These are phyloP conservation scores for Chaetoscypha palmicola DNA, from an alignment of 2,329 filamentous ascomycete genomes.

Conservation along the genomic window DNA sequence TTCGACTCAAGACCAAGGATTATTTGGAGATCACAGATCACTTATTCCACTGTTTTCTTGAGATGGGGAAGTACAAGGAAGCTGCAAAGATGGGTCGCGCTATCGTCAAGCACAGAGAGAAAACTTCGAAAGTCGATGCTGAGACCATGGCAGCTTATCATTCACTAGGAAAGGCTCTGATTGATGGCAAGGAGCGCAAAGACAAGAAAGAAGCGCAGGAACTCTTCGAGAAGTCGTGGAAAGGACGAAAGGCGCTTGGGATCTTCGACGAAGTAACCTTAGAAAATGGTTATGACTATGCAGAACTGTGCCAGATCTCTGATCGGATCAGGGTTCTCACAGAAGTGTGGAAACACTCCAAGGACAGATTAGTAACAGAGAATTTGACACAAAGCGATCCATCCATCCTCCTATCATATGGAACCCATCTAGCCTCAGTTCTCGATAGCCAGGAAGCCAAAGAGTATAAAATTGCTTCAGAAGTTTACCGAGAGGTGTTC, in stretches of 20 bases:
- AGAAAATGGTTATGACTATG: not conserved
- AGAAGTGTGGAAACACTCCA: not conserved
- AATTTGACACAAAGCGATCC: not conserved
- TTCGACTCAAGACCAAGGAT: not conserved
- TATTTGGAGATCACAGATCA: not conserved
- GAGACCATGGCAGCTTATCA: not conserved
- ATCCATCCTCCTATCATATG: not conserved
- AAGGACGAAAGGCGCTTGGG: not conserved
- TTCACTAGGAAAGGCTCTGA: not conserved
- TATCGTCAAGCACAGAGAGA: not conserved
- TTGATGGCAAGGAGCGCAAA: not conserved
- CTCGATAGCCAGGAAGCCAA: too few relatives aligned
- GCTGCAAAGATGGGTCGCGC: not conserved
- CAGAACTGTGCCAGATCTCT: not conserved
- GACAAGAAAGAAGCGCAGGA: not conserved
- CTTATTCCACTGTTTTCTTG: not conserved
- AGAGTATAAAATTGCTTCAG: too few relatives aligned
- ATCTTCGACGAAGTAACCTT: not conserved
- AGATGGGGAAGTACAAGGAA: not conserved
- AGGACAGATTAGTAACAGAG: not conserved
- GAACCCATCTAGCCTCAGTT: too few relatives aligned
- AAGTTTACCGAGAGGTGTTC: too few relatives aligned
- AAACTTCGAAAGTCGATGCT: not conserved
- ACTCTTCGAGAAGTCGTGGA: not conserved
- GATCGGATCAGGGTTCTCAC: not conserved